Evolutionary conservation across 2,329 filamentous ascomycete genomes (phyloP), one percentile per base, ranked within the genome.

Genomic region (Ophiosphaerella korrae): DNA sequence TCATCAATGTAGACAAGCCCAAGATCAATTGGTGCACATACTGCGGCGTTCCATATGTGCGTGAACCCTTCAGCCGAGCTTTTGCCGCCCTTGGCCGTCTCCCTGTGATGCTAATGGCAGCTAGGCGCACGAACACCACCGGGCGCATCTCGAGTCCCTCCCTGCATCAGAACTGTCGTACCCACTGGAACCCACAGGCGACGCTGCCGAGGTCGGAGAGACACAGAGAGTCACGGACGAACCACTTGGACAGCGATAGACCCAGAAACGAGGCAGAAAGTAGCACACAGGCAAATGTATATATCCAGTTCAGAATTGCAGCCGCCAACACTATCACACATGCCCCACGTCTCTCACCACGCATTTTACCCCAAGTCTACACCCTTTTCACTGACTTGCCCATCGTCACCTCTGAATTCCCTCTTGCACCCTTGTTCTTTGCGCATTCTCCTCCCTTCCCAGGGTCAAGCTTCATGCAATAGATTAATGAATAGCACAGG

Each of bases 1-100:
- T 92, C 75, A 99, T 99, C 84, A 99, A 99, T 78, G 88, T 89
- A 62, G 94, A 99, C 78, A 97, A 97, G 82, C 90, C 94, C 37
- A 87, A 97, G 80, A 96, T 99, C 67, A 85, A 85, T 76, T 81
- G 81, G 73, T 99, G 94, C 82, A 88, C 84, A 70, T 99, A 99
- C 80, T 99, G 94, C 74, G 94, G 94, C 45, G 74, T 94, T 62
- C 94, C 94, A 65, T 99, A 87, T 74, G 94, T 97, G 83, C 73
- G 92, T 79, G 14, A 77, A 37, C n/a, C 49, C 37, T n/a, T 13
- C 14, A 12, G 32, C 11, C 3, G 7, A 42, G 13, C 26, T 39
- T 12, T 6, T 33, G 43, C 8, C 12, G 29, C 26, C n/a, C 34
- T 33, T 32, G 18, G 11, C 24, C 42, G n/a, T n/a, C 11, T 5